These are phyloP conservation scores for Funneliformis geosporum DNA, from an alignment of 192 early-diverging fungal genomes.

Conservation along the genomic window DNA sequence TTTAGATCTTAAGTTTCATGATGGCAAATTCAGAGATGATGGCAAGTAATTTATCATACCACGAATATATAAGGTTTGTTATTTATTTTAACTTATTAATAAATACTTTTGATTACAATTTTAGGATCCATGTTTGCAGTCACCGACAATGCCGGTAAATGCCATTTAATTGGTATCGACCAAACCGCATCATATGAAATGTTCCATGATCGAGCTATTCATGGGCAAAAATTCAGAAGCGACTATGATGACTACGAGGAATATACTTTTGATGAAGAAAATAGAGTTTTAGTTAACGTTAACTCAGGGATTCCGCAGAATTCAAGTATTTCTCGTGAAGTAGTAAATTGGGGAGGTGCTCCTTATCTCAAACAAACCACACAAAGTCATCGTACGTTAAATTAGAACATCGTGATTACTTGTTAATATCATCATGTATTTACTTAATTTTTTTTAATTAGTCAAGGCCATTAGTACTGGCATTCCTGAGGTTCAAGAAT, in stretches of 20 bases:
- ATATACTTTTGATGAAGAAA: neutral
- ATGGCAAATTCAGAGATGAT: neutral
- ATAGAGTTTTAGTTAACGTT: neutral
- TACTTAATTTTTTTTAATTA: neutral
- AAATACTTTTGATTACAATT: neutral
- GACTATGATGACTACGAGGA: neutral
- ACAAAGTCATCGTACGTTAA: neutral
- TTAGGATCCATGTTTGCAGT: conserved; percentile 72
- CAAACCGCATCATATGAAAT: conserved; percentile 11
- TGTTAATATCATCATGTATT: neutral
- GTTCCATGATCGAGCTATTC: neutral
- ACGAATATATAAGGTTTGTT: neutral
- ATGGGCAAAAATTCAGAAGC: neutral
- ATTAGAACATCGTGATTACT: neutral
- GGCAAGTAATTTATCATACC: neutral
- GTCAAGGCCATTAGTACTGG: neutral
- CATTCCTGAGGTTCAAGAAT: neutral
- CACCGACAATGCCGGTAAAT: conserved; percentile 69
- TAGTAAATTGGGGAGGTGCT: neutral
- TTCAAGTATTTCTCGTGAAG: neutral
- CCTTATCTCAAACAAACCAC: neutral
- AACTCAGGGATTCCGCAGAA: neutral
- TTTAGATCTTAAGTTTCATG: neutral
- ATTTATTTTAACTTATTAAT: neutral
- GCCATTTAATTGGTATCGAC: conserved; percentile 70